Conservation (phyloP, 331 rosid species). For the Rosa hybrid region DNA sequence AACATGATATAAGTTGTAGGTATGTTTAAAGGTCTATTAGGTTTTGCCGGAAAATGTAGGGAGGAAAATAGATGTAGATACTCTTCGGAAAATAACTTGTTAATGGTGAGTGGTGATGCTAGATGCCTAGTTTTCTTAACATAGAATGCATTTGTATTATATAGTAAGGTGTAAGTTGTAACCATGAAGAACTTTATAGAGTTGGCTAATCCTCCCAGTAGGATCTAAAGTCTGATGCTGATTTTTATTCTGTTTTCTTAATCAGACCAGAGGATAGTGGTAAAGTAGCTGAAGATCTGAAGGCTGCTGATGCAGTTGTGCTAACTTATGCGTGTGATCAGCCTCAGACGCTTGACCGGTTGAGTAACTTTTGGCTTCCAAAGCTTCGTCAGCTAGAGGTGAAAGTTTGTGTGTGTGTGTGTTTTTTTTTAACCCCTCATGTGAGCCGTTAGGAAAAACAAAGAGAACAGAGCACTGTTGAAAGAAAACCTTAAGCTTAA, state of each 20-base stretch:
- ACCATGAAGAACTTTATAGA: background rate
- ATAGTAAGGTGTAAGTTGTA: background rate
- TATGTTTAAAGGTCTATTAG: background rate
- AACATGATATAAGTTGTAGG: background rate
- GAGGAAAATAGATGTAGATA: background rate
- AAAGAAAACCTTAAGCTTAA: background rate
- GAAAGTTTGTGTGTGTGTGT: conserved; percentile 4
- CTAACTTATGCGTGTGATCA: conserved; percentile 93
- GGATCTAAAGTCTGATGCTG: conserved; percentile 10
- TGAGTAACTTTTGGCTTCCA: conserved; percentile 92
- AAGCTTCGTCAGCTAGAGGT: conserved; percentile 93
- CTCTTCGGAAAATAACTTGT: background rate
- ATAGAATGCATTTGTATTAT: no score
- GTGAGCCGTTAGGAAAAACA: background rate
- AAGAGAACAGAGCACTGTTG: background rate
- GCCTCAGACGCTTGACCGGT: conserved; percentile 78
- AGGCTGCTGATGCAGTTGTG: conserved; percentile 90
- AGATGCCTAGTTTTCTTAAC: no score
- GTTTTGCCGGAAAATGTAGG: background rate
- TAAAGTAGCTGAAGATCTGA: conserved; percentile 91
- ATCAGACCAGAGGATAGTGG: conserved; percentile 67
- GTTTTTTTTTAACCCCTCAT: background rate
- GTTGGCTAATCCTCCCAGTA: background rate
- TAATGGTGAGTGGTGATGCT: background rate
- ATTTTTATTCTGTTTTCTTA: conserved; percentile 19